A percentile compares a stretch with the other conserved stretches of the same genome.
phyloP scores from a whole-genome alignment of 495 filamentous ascomycete species.

The Talaromyces trachyspermus region DNA sequence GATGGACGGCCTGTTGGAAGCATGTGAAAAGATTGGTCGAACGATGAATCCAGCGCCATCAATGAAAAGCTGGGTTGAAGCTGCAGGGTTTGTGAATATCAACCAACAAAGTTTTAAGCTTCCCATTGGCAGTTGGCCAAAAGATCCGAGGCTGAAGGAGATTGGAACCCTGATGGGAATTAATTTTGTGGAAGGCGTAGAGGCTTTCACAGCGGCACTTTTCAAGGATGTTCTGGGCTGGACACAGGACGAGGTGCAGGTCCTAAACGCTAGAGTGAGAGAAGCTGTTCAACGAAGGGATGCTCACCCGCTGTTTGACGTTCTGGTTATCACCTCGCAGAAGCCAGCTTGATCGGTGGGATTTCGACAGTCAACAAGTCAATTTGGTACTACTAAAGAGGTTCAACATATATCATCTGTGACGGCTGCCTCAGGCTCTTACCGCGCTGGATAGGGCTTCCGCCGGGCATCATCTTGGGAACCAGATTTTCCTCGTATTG shows the following conservation, averaged over 20 bases:
- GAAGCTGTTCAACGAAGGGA: neutral
- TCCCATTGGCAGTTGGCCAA: constrained; percentile 33
- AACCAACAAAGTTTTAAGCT: constrained; percentile 16
- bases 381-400: too few species aligned
- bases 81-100: constrained; percentile 30
- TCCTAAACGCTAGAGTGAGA: constrained; percentile 25
- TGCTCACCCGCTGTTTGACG: neutral
- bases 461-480: too few species aligned
- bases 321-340: neutral
- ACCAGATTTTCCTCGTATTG: too few species aligned
- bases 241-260: constrained; percentile 41
- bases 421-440: too few species aligned
- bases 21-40: constrained; percentile 18
- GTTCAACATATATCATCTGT: too few species aligned
- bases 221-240: constrained; percentile 44
- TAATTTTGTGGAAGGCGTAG: constrained; percentile 28
- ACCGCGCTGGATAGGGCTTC: too few species aligned
- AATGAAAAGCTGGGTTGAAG: constrained; percentile 20
- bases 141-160: constrained; percentile 30
- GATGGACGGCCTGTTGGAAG: constrained; percentile 20
- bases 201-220: constrained; percentile 25
- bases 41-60: constrained; percentile 23
- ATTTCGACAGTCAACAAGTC: neutral
- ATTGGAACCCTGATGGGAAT: constrained; percentile 20
- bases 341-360: neutral